A percentile compares a stretch with the other conserved stretches of the same genome.
Conservation (phyloP, 2,329 filamentous ascomycete genomes). For the Alternaria infectoria region DNA sequence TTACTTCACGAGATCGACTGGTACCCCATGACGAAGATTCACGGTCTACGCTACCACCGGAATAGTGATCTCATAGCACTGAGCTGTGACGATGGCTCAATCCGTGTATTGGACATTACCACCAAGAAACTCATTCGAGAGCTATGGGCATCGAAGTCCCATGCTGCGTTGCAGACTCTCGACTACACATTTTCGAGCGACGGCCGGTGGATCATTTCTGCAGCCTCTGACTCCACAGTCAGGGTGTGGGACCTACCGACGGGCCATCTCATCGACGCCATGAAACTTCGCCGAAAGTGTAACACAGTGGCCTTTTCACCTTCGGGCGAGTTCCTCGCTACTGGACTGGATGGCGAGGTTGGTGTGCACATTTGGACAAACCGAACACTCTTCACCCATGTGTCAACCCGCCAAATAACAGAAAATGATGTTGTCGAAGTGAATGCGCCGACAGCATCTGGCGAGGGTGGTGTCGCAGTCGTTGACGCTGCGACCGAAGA, state of each 20-base stretch:
- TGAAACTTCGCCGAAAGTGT: constrained; percentile 78
- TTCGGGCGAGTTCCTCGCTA: constrained; percentile 93
- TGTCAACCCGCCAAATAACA: constrained; percentile 83
- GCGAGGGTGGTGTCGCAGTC: constrained; percentile 77
- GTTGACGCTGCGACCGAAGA: constrained; percentile 76
- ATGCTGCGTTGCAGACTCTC: constrained; percentile 39
- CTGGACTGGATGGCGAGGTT: constrained; percentile 78
- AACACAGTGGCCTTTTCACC: constrained; percentile 85
- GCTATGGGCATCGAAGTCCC: constrained; percentile 72
- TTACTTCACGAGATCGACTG: constrained; percentile 83
- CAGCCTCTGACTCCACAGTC: constrained; percentile 79
- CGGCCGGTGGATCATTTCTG: constrained; percentile 90
- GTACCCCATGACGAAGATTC: constrained; percentile 77
- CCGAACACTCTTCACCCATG: constrained; percentile 85
- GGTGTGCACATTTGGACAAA: constrained; percentile 98
- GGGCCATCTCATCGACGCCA: constrained; percentile 91
- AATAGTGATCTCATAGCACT: constrained; percentile 86
- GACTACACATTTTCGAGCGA: constrained; percentile 79
- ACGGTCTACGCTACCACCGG: constrained; percentile 78
- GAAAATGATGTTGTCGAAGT: constrained; percentile 74
- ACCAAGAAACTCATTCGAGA: constrained; percentile 92
- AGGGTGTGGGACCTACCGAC: constrained; percentile 96
- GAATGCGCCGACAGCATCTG: constrained; percentile 75
- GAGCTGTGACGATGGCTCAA: constrained; percentile 84
- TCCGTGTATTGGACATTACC: constrained; percentile 87